Evolutionary conservation across 805 yeast species (phyloP), one percentile per base, ranked within the genome.

Genomic region (Hanseniaspora jakobsenii): DNA sequence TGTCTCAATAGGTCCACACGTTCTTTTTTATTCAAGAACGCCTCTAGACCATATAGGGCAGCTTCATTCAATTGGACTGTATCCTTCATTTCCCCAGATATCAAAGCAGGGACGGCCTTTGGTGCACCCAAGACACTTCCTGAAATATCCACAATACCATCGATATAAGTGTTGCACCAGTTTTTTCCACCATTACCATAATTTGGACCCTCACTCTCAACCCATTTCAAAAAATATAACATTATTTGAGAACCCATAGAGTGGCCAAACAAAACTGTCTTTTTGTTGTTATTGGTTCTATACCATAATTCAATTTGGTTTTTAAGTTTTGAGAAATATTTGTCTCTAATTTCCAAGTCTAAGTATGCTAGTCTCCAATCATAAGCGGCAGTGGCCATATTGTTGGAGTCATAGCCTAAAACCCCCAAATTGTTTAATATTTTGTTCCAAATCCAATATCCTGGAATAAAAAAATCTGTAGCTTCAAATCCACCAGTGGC

Each of bases 391-490:
- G 87, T 78, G 24, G 71, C 57, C 96, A 91, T 86, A 54, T 73
- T 83, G 53, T 84, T 80, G 2, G 95, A 89, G 38, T 84, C 94
- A 62, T 91, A 91, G 0, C 96, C 95, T 49, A 91, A 74, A 1
- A 84, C 96, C 2, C 95, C 94, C 51, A 91, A 66, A 55, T 91
- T 91, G 61, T 89, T 95, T n/a, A 91, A 67, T 42, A 91, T 75
- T 59, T 91, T 91, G 59, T 84, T 85, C 98, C 98, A 91, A 55
- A 91, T 84, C 98, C 98, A 91, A 61, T 91, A 91, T 0, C 98
- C 98, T 3, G 96, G 83, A 61, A 91, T 77, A 56, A 91, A 91
- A 62, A 85, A 91, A 62, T 91, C 98, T 0, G 95, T 91, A 1
- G 95, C 91, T 54, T 87, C 96, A 59, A 91, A 83, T 0, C 98